Conservation (phyloP, 345 rosid species). For the Euclidium syriacum region DNA sequence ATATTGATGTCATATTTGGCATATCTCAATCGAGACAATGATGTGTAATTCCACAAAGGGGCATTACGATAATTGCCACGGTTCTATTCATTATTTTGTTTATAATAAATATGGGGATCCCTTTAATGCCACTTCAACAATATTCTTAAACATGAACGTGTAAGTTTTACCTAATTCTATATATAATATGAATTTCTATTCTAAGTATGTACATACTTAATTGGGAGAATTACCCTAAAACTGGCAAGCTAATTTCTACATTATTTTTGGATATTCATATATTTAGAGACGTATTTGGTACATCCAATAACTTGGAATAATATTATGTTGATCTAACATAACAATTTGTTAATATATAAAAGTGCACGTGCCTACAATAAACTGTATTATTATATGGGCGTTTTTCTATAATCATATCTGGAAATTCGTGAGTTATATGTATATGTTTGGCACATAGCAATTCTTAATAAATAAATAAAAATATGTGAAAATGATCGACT, state of each 20-base stretch:
- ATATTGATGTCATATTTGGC: slow-evolving; percentile 21
- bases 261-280: background rate
- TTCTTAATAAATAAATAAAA: no score
- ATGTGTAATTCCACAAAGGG: slow-evolving; percentile 17
- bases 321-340: no score
- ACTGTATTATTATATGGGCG: no score
- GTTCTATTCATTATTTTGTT: slow-evolving; percentile 19
- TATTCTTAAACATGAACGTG: background rate
- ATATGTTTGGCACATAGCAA: no score
- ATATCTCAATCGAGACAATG: slow-evolving; percentile 17
- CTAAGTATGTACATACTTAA: background rate
- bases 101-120: background rate
- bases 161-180: slow-evolving; percentile 10
- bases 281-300: background rate
- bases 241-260: background rate
- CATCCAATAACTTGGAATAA: background rate
- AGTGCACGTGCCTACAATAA: no score
- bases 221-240: background rate
- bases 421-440: no score
- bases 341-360: no score
- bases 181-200: background rate
- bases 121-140: slow-evolving; percentile 18
- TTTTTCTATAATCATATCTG: no score
- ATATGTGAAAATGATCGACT: no score
- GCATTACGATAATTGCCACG: slow-evolving; percentile 5